Evolutionary conservation across 306 rosid species (phyloP).

Genomic region (Gleditsia sinensis): DNA sequence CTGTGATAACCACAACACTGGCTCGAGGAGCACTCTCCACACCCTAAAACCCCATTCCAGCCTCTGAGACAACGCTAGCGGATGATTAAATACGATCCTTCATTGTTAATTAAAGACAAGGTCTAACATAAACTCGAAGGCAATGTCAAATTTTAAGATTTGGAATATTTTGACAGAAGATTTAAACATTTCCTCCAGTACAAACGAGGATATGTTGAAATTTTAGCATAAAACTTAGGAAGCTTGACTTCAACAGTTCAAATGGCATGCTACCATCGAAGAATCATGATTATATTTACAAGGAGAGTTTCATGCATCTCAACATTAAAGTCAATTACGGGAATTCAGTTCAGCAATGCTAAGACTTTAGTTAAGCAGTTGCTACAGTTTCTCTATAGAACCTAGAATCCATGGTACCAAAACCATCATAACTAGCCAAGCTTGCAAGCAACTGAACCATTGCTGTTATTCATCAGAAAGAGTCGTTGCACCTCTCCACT

Average conservation of each 20-base stretch:
- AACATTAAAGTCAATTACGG: slow-evolving; percentile 14
- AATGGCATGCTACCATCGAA: slow-evolving; percentile 1
- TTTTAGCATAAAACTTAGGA: background rate
- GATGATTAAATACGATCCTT: background rate
- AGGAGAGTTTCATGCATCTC: slow-evolving; percentile 30
- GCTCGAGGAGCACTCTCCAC: no score
- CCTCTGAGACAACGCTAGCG: background rate
- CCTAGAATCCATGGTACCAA: slow-evolving; percentile 42
- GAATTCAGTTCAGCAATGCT: slow-evolving; percentile 30
- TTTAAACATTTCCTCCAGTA: no score
- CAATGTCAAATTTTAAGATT: background rate
- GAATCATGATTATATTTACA: slow-evolving; percentile 39
- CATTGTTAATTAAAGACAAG: no score
- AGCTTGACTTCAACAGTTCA: slow-evolving; percentile 9
- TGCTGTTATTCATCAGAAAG: slow-evolving; percentile 48
- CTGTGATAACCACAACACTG: no score
- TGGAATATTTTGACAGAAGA: background rate
- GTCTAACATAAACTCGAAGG: background rate
- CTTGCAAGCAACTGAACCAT: slow-evolving; percentile 31
- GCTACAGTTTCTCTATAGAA: slow-evolving; percentile 35
- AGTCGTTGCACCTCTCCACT: slow-evolving; percentile 29
- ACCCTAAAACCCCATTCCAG: no score
- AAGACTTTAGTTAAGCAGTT: slow-evolving; percentile 21
- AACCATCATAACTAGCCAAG: slow-evolving; percentile 43
- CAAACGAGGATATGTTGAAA: background rate